These are phyloP conservation scores for Colletotrichum sp. DNA, from an alignment of 2,329 filamentous ascomycete species.

Conservation along the genomic window DNA sequence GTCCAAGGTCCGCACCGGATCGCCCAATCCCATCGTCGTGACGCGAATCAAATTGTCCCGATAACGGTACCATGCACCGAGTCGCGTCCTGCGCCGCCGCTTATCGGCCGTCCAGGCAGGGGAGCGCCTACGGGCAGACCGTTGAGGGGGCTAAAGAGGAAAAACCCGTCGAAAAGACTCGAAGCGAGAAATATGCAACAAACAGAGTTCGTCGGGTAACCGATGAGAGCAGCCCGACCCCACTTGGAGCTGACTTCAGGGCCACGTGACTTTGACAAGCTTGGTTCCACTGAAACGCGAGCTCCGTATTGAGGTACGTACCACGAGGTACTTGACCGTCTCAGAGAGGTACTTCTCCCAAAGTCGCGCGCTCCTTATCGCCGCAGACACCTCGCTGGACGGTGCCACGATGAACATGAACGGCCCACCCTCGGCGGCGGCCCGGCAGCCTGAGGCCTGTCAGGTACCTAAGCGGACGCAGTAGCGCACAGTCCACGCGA, in stretches of 20 bases:
- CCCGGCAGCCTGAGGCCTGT: background rate
- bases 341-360: background rate
- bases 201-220: background rate
- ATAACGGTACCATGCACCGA: background rate
- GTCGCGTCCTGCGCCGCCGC: background rate
- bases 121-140: background rate
- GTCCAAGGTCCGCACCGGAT: background rate
- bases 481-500: conserved; percentile 10
- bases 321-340: background rate
- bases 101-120: background rate
- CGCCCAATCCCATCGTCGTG: background rate
- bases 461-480: background rate
- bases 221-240: background rate
- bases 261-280: background rate
- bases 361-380: background rate
- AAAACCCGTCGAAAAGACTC: background rate
- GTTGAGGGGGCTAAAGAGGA: background rate
- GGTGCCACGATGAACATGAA: background rate
- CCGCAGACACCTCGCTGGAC: background rate
- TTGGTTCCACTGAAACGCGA: background rate
- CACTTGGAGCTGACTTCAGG: background rate
- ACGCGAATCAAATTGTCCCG: conserved; percentile 7
- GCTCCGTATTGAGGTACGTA: background rate
- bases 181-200: background rate
- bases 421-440: background rate